Evolutionary conservation across 352 stramenopile genomes (phyloP).

Genomic region (Phytophthora capsici): DNA sequence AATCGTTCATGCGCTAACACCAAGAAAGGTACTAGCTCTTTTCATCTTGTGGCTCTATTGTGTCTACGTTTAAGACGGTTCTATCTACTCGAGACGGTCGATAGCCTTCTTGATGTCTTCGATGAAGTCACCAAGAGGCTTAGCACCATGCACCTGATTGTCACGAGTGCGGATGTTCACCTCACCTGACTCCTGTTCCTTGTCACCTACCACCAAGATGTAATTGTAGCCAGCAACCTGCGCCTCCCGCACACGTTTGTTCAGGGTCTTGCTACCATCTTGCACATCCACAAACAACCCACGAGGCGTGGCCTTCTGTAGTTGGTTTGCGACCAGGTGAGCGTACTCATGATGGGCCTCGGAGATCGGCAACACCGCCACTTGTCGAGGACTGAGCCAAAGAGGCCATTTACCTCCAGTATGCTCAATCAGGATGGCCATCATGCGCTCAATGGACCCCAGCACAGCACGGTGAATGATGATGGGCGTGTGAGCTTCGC

Average conservation of each 20-base stretch:
- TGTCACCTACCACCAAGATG: conserved; percentile 84
- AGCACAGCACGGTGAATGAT: conserved; percentile 98
- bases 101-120: conserved; percentile 61
- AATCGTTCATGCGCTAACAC: too few relatives aligned
- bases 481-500: conserved; percentile 92
- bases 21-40: too few relatives aligned
- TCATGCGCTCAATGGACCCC: conserved; percentile 98
- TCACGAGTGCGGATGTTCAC: conserved; percentile 87
- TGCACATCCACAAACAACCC: conserved; percentile 75
- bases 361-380: conserved; percentile 75
- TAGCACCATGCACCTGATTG: conserved; percentile 80
- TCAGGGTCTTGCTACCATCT: conserved; percentile 82
- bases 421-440: conserved; percentile 98
- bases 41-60: too few relatives aligned
- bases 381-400: conserved; percentile 92
- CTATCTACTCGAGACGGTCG: too few relatives aligned
- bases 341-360: conserved; percentile 74
- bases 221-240: conserved; percentile 88
- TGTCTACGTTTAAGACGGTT: too few relatives aligned
- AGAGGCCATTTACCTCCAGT: conserved; percentile 96
- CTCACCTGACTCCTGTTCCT: conserved; percentile 55
- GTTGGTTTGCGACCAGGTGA: conserved; percentile 46
- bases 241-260: conserved; percentile 83
- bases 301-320: conserved; percentile 44
- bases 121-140: conserved; percentile 60